phyloP scores from a whole-genome alignment of 495 filamentous ascomycete genomes.

The Penicillium herquei region DNA sequence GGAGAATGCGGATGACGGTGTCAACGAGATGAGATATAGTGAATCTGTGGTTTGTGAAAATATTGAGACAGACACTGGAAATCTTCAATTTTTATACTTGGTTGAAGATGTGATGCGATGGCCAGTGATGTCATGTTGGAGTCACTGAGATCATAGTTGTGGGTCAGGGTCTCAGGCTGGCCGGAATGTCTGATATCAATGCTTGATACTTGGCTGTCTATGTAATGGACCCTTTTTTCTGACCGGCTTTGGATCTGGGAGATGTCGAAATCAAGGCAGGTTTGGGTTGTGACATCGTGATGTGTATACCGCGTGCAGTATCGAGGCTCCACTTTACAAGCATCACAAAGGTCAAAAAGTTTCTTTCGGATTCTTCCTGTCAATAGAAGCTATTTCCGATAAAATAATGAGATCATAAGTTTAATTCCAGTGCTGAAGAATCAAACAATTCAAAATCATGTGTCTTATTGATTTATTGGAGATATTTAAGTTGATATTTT shows the following conservation, averaged over 20 bases:
- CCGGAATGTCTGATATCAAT: slow-evolving; percentile 3
- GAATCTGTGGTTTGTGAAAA: slow-evolving; percentile 1
- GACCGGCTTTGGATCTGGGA: slow-evolving; percentile 3
- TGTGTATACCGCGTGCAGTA: slow-evolving; percentile 2
- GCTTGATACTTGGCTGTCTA: slow-evolving; percentile 5
- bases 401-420: no score
- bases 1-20: slow-evolving; percentile 3
- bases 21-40: slow-evolving; percentile 1
- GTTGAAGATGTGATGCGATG: background rate
- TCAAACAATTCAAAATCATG: no score
- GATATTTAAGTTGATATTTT: no score
- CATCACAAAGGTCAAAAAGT: background rate
- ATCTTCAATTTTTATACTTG: slow-evolving; percentile 6
- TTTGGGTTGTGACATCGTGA: slow-evolving; percentile 18
- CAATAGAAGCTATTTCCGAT: no score
- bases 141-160: slow-evolving; percentile 39
- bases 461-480: no score
- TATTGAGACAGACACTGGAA: background rate
- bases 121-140: slow-evolving; percentile 36
- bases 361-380: background rate
- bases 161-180: slow-evolving; percentile 19
- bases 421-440: no score
- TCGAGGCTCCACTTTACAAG: slow-evolving; percentile 14
- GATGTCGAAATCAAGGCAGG: slow-evolving; percentile 18
- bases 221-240: slow-evolving; percentile 9